Base-by-base conservation (phyloP, 306 rosid species). In the Adenanthera pavonina region DNA sequence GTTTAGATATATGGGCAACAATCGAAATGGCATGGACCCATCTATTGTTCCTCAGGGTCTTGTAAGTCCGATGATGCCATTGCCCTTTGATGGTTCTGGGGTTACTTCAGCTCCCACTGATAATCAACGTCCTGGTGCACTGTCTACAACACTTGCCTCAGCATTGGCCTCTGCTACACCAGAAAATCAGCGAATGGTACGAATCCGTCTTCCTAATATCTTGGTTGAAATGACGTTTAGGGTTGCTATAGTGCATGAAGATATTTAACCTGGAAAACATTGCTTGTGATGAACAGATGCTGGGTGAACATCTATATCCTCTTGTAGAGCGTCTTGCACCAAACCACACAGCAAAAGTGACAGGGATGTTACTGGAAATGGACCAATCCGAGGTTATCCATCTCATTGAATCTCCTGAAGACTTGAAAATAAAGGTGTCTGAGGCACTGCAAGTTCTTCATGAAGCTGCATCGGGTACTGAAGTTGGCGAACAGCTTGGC, bases 291-390 rank as follows among this genome's bases (percentile, higher is more conserved):
- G 62, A 75, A 64, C 91, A 95, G 99, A 90, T 91, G 93, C 84
- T 95, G 38, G 99, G 97, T 53, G 99, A 92, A 76, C 93, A 93
- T 53, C 72, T 95, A 40, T 95, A 89, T 88, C 99, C 99, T 2
- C 94, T 93, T 0, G 99, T 95, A 67, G 89, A 89, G 25, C 90
- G 83, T 5, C 87, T 95, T 60, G 89, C 93, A 56, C 87, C 85
- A 13, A 86, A 79, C 20, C 80, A 85, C 52, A 76, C 97, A 0
- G 92, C 95, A 12, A 95, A 93, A 91, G 97, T 95, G 75, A 95
- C 97, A 0, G 97, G 99, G 71, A 91, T 93, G 97, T 69, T 91
- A 83, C 89, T 95, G 79, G 99, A 95, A 86, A 95, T 95, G 99
- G 99, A 95, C 69, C 97, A 89, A 74, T 86, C 99, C 0, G 99